Evolutionary conservation across 768 basidiomycete species (phyloP), one percentile per base, ranked within the genome.

Genomic region (Agrocybe chaxingu): DNA sequence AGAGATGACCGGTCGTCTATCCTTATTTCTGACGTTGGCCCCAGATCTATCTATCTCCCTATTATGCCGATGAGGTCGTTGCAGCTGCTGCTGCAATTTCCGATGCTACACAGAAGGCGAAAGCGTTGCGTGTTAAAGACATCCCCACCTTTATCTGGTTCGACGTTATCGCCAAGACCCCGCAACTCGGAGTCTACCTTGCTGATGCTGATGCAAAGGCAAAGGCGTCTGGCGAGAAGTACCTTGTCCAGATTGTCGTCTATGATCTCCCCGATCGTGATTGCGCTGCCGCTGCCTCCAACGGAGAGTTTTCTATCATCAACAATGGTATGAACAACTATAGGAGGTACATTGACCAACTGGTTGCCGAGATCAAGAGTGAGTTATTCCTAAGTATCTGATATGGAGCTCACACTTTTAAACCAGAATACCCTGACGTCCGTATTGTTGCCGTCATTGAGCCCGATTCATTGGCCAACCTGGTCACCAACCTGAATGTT

Each of bases 211-310:
- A 62, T 47, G 66, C 79, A n/a, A 63, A 72, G 51, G 70, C 66
- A 19, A 71, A 75, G 59, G 61, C 73, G 42, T 62, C 70, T 30
- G 79, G 80, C 35, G 62, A 70, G 41, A 80, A 80, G 57, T 73
- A 74, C 56, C 61, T 77, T 29, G 73, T 80, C 13, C 74, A 77
- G 56, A 78, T 79, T 42, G 74, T 78, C 42, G 76, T 80, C 32
- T 79, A 80, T 61, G 82, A 85, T 56, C 68, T 85, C 19, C 82
- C 82, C 42, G 80, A 83, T 54, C 81, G 83, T 70, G 83, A 84
- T 57, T 85, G 83, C 59, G 80, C 81, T 45, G 83, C 83, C 50
- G 64, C 72, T 51, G 80, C 83, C 31, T 85, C 83, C 42, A 83
- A 84, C 59, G 82, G 83, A 68, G 83, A 84, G 66, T 83, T 82